Evolutionary conservation across 2,329 filamentous ascomycete genomes (phyloP), one percentile per base, ranked within the genome.

Genomic region (Endoconidiophora polonica): DNA sequence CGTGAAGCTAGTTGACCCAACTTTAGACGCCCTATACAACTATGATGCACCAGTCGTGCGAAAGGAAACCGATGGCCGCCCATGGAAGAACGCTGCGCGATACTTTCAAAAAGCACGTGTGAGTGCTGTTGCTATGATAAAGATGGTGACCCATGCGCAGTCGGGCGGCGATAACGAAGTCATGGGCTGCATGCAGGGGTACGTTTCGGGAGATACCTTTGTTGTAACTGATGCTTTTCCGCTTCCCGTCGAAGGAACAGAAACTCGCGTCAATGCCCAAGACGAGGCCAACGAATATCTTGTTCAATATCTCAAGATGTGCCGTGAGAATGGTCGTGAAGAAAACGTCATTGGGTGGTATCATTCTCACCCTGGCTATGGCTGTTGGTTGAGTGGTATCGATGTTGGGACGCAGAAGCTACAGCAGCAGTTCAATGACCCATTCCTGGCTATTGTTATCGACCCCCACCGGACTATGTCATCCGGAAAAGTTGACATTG

Each of bases 81-180:
- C 88, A 54, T 96, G 91, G 91, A 69, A 68, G 46, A 70, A 69
- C 44, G 80, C 95, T 61, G 81, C 83, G 0, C 74, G 86, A 64
- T 81, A 95, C 71, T 98, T 96, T 76, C 93, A 90, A 63, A 76
- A 83, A 49, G 86, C 96, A 44, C 86, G 88, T 59, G 90, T 98
- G 66, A 93, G 86, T 48, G 87, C 91, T 52, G 81, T 94, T 10
- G 91, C 91, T 4, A 76, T 98, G 53, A 77, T 96, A 58, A 98
- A 98, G 69, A 98, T 98, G 91, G 86, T 93, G 56, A 96, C 95
- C 85, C 91, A 98, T 64, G 91, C 91, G 7, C 84, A 91, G n/a
- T 88, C 86, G 0, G 91, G 91, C 56, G 90, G 91, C 52, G 79
- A 77, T 24, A 75, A 96, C 56, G 91, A 98, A 69, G 77, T 98